These are phyloP conservation scores for Russula dissimulans DNA, from an alignment of 768 basidiomycete genomes.

Conservation along the genomic window DNA sequence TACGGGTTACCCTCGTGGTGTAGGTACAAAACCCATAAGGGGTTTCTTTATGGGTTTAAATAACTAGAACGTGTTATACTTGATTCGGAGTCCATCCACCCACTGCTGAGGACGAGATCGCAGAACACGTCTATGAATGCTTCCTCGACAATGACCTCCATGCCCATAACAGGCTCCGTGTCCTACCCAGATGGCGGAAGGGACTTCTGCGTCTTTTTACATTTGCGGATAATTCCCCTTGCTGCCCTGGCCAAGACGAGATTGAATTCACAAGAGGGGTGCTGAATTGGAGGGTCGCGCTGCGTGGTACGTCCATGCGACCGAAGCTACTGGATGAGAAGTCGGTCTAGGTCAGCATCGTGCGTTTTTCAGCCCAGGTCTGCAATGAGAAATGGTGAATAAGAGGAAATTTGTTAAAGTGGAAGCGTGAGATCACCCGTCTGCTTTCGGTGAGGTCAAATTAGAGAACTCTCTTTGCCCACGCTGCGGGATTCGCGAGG, in stretches of 20 bases:
- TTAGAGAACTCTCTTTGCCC: slow-evolving; percentile 67
- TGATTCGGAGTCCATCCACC: slow-evolving; percentile 80
- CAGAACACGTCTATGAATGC: slow-evolving; percentile 83
- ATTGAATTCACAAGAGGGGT: slow-evolving; percentile 48
- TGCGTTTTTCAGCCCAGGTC: slow-evolving; percentile 50
- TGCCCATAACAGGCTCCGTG: slow-evolving; percentile 70
- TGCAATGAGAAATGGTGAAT: slow-evolving; percentile 31
- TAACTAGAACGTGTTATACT: too few relatives aligned
- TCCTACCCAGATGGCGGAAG: slow-evolving; percentile 90
- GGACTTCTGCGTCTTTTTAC: slow-evolving; percentile 75
- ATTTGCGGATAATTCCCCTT: slow-evolving; percentile 62
- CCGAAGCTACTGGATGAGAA: slow-evolving; percentile 80
- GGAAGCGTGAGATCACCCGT: slow-evolving; percentile 40
- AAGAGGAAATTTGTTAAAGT: not conserved
- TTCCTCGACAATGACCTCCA: slow-evolving; percentile 81
- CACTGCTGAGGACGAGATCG: slow-evolving; percentile 70
- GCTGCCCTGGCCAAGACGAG: slow-evolving; percentile 64
- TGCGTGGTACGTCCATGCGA: slow-evolving; percentile 65
- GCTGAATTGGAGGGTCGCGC: slow-evolving; percentile 74
- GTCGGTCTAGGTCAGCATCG: slow-evolving; percentile 85
- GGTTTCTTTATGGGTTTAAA: too few relatives aligned
- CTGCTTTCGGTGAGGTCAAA: slow-evolving; percentile 92
- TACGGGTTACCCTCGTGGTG: too few relatives aligned
- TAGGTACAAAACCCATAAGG: too few relatives aligned
- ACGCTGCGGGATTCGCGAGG: slow-evolving; percentile 25